Conservation (phyloP, 2,329 filamentous ascomycete species). For the Pseudogymnoascus verrucosus region DNA sequence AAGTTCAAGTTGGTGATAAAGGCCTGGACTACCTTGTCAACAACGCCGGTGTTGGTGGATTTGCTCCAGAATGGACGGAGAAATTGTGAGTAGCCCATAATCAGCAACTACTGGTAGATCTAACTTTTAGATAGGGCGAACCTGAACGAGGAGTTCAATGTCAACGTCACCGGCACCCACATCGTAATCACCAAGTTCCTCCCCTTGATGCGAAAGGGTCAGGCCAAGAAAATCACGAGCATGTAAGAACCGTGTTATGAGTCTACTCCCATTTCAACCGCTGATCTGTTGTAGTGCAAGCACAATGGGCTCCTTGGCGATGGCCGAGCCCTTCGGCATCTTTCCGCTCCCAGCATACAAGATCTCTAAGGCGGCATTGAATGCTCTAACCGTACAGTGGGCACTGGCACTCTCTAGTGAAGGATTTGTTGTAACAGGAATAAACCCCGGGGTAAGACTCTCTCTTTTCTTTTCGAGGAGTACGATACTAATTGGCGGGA, state of each 20-base stretch:
- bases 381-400: slow-evolving; percentile 14
- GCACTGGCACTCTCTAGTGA: not conserved
- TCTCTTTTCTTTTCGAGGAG: not conserved
- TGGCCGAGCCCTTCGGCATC: not conserved
- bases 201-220: slow-evolving; percentile 15
- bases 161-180: not conserved
- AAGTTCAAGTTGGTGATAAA: not conserved
- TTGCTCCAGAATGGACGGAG: not conserved
- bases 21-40: not conserved
- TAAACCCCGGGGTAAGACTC: not conserved
- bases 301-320: not conserved
- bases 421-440: not conserved
- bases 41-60: not conserved
- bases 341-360: slow-evolving; percentile 12
- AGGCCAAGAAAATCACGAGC: slow-evolving; percentile 11
- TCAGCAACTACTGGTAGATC: not conserved
- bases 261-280: not conserved
- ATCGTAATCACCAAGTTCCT: slow-evolving; percentile 14
- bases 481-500: not conserved
- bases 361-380: slow-evolving; percentile 17
- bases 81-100: not conserved
- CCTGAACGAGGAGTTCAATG: slow-evolving; percentile 1
- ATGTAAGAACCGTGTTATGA: not conserved
- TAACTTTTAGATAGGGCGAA: not conserved
- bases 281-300: not conserved